Base-by-base conservation (phyloP, 1,284 basidiomycete genomes). In the Afroboletus lepidellus region DNA sequence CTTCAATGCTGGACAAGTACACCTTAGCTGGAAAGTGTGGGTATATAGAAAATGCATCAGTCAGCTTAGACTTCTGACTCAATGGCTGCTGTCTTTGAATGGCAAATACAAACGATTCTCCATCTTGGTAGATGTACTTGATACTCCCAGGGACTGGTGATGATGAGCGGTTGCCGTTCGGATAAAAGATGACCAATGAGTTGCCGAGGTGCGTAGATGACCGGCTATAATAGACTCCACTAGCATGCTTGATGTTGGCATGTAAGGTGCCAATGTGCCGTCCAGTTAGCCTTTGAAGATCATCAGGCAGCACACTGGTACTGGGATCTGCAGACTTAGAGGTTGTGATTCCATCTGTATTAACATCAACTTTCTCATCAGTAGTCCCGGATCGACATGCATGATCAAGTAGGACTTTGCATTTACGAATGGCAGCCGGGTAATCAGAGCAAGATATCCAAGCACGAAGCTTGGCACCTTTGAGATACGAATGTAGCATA, bases 401-500 rank as follows among this genome's bases (percentile, higher is more conserved):
- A 2, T 5, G 27, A 16, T 60, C 52, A 8, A 59, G 42, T 1
- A 59, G 41, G 4, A 50, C 2, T 5, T 60, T 60, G 45, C 55
- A 60, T 24, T 60, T 50, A 6, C 20, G 25, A 16, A 60, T 42
- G 5, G 39, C 44, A 0, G 43, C 30, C 3, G 51, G 45, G 25
- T 46, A 58, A 6, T 55, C 36, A 1, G 56, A 33, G 3, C 27
- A 12, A 45, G 46, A 34, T 0, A 52, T 2, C 56, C 57, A 58
- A 15, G 33, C 11, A 5, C 29, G 9, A 5, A 58, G 46, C 8
- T 42, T 52, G 1, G 56, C 27, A 7, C 38, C 50, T 29, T 57
- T 55, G 16, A 58, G 43, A n/a, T 46, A 58, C 1, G 56, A 55
- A 1, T 52, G 21, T 1, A 57, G 20, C 41, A 57, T n/a, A 12